Percentiles rank a stretch among this genome's conserved stretches.
phyloP scores from a whole-genome alignment of 2,329 filamentous ascomycete genomes.

The Pyrenochaeta sp. region DNA sequence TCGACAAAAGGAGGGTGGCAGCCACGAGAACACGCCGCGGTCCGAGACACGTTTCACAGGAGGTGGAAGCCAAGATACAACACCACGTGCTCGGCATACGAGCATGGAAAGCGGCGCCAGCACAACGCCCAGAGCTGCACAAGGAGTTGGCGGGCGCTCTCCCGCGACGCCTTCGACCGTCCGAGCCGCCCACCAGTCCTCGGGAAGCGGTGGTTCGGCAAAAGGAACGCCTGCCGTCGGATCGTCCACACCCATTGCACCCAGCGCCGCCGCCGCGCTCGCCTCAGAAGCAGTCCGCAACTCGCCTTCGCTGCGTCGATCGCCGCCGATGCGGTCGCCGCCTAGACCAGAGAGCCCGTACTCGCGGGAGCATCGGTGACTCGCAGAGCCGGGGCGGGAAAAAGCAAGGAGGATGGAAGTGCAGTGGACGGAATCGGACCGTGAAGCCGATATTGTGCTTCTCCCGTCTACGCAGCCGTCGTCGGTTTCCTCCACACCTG shows the following conservation, averaged over 20 bases:
- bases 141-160: slow-evolving; percentile 37
- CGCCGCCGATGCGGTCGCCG: slow-evolving; percentile 38
- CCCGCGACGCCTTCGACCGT: slow-evolving; percentile 44
- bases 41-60: slow-evolving; percentile 29
- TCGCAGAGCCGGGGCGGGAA: slow-evolving; percentile 40
- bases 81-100: slow-evolving; percentile 38
- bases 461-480: slow-evolving; percentile 37
- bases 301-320: slow-evolving; percentile 39
- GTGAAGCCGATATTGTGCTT: slow-evolving; percentile 44
- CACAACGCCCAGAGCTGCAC: slow-evolving; percentile 41
- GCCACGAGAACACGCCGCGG: slow-evolving; percentile 37
- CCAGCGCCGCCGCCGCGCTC: slow-evolving; percentile 38
- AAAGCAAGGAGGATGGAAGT: slow-evolving; percentile 46
- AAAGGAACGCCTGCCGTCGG: slow-evolving; percentile 34
- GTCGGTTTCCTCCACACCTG: slow-evolving; percentile 32
- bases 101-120: slow-evolving; percentile 42
- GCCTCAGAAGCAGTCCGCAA: slow-evolving; percentile 35
- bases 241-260: slow-evolving; percentile 34
- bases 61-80: slow-evolving; percentile 42
- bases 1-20: slow-evolving; percentile 28
- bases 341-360: slow-evolving; percentile 37
- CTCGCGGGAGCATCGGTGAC: slow-evolving; percentile 38
- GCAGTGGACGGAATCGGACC: slow-evolving; percentile 43
- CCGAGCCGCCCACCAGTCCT: slow-evolving; percentile 34
- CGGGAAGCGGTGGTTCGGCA: slow-evolving; percentile 36